These are phyloP conservation scores for Claviceps sp. DNA, from an alignment of 2,329 filamentous ascomycete species.

Conservation along the genomic window DNA sequence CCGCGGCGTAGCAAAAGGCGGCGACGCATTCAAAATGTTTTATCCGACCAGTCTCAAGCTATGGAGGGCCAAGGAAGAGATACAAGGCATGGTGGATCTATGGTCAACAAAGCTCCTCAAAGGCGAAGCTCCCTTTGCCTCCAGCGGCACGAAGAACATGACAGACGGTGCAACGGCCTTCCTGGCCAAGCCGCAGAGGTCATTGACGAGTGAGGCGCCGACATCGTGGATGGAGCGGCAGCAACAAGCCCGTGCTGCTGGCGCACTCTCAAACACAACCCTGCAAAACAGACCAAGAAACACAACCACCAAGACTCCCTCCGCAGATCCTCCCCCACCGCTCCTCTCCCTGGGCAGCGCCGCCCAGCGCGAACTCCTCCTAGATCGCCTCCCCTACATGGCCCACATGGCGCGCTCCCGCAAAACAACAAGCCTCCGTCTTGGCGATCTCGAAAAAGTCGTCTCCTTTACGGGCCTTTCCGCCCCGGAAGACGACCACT, in stretches of 20 bases:
- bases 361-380: conserved; percentile 58
- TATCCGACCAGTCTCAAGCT: conserved; percentile 76
- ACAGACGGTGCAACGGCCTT: conserved; percentile 36
- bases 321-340: conserved; percentile 10
- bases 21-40: conserved; percentile 75
- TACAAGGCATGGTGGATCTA: conserved; percentile 57
- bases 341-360: conserved; percentile 49
- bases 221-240: conserved; percentile 22
- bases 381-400: conserved; percentile 82
- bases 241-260: conserved; percentile 12
- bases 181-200: conserved; percentile 24
- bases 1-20: conserved; percentile 23
- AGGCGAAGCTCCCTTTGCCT: conserved; percentile 29
- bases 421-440: conserved; percentile 24
- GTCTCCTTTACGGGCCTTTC: conserved; percentile 51
- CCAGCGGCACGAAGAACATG: conserved; percentile 18
- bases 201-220: conserved; percentile 9
- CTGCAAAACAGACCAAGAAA: too few species aligned
- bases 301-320: too few species aligned
- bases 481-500: conserved; percentile 26
- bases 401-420: conserved; percentile 44
- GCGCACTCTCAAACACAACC: background rate
- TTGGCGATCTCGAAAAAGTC: conserved; percentile 52
- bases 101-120: conserved; percentile 51
- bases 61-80: conserved; percentile 73